Evolutionary conservation across 305 asterid genomes (phyloP), one percentile per base, ranked within the genome.

Genomic region (Fraxinus velutina): DNA sequence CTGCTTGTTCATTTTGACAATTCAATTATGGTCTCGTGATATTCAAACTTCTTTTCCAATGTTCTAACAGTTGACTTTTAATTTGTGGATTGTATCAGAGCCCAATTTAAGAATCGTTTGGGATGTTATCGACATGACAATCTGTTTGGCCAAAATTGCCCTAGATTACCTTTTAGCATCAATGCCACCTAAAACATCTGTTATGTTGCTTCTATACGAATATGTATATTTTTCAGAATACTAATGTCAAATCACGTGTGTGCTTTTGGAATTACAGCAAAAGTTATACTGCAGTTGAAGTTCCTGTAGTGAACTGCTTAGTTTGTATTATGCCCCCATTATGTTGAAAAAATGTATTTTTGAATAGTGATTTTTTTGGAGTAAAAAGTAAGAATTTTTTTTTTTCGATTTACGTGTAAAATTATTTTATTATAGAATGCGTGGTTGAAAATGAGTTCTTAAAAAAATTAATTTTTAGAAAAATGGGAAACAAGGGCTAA

Each of bases 161-260:
- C 19, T 55, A 55, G 9, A n/a, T 55, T 4, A 44, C 44, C 60
- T 76, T 77, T 32, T 55, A 13, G 34, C 44, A 44, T 77, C n/a
- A 10, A 44, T 34, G 57, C 64, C 52, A 12, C 78, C 73, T 82
- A 30, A 7, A 24, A 17, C 8, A 55, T 64, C 19, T 76, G 66
- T 37, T 75, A 19, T 72, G 22, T 33, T 0, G 5, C 21, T 74
- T 37, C 60, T 21, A 44, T 22, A 75, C 30, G 3, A 44, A 42
- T 13, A 9, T 47, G n/a, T 77, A n/a, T 34, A 78, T 73, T 78
- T 60, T 77, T 78, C 68, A 52, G n/a, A 72, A 15, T 17, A 15
- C 24, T 44, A 42, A 42, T 32, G 21, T 21, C 12, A 44, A 22
- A 36, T 42, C 75, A 81, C 75, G 15, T n/a, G 5, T 50, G 24